A percentile compares a stretch with the other conserved stretches of the same genome.
phyloP scores from a whole-genome alignment of 2,329 filamentous ascomycete species.

The Colletotrichum liaoningense region DNA sequence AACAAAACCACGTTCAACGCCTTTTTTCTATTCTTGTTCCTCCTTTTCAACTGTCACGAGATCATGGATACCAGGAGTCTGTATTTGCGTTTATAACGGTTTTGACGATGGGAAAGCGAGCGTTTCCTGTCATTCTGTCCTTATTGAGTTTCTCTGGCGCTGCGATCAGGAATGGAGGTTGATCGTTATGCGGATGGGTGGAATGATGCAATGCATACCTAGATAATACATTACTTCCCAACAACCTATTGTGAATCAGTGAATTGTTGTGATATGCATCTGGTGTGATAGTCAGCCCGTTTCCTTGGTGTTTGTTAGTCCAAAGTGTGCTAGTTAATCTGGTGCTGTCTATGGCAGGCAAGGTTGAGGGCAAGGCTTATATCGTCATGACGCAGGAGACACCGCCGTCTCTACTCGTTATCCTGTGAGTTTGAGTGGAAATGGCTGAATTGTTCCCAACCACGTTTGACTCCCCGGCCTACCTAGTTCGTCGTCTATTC shows the following conservation, averaged over 20 bases:
- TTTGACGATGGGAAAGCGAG: slow-evolving; percentile 12
- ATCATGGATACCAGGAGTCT: slow-evolving; percentile 25
- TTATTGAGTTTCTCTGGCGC: slow-evolving; percentile 5
- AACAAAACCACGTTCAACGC: background rate
- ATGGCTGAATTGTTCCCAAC: too few relatives aligned
- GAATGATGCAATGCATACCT: slow-evolving; percentile 1
- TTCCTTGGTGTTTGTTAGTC: too few relatives aligned
- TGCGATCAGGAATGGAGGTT: background rate
- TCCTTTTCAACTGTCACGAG: background rate
- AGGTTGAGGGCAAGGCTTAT: too few relatives aligned
- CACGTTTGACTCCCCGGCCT: too few relatives aligned
- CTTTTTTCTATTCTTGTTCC: too few relatives aligned
- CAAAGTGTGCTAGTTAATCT: too few relatives aligned
- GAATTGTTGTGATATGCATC: background rate
- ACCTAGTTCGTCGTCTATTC: too few relatives aligned
- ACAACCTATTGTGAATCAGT: background rate
- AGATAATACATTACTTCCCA: slow-evolving; percentile 1
- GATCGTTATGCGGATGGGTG: background rate
- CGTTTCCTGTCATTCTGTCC: slow-evolving; percentile 30
- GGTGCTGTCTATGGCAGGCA: too few relatives aligned
- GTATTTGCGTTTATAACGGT: background rate
- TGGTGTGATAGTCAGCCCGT: too few relatives aligned
- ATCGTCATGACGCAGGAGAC: too few relatives aligned
- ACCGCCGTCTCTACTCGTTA: too few relatives aligned
- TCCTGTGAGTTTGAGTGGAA: too few relatives aligned